phyloP scores from a whole-genome alignment of 192 early-diverging fungal genomes.

The Geranomyces michiganensis region DNA sequence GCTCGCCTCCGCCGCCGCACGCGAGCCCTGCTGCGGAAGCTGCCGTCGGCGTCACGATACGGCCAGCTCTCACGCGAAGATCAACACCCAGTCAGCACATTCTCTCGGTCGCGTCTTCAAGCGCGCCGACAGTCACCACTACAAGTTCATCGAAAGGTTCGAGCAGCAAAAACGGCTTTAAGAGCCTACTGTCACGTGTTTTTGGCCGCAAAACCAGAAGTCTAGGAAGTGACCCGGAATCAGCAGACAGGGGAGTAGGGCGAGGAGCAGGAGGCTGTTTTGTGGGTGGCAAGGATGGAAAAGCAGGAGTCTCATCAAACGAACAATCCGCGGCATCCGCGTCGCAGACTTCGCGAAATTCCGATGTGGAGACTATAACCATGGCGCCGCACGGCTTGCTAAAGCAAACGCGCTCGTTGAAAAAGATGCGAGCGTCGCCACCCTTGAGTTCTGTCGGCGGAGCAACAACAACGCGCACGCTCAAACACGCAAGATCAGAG shows the following conservation, averaged over 20 bases:
- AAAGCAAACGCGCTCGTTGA: not conserved
- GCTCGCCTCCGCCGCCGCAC: too few species aligned
- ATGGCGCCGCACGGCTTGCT: not conserved
- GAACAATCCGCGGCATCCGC: too few species aligned
- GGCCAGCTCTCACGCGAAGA: too few species aligned
- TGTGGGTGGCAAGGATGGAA: not conserved
- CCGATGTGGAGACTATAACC: not conserved
- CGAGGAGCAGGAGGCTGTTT: not conserved
- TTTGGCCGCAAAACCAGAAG: slow-evolving; percentile 1
- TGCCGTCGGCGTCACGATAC: too few species aligned
- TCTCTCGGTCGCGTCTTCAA: not conserved
- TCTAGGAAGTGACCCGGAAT: not conserved
- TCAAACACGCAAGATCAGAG: slow-evolving; percentile 14
- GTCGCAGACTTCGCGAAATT: not conserved
- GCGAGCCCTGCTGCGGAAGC: too few species aligned
- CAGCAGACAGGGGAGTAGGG: too few species aligned
- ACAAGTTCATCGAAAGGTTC: not conserved
- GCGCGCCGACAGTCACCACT: not conserved
- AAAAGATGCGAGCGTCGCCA: not conserved
- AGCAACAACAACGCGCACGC: not conserved
- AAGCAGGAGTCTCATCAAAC: not conserved
- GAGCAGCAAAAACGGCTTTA: slow-evolving; percentile 7
- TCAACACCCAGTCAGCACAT: not conserved
- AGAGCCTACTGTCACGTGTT: not conserved
- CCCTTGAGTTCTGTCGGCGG: not conserved